Evolutionary conservation across 345 rosid species (phyloP), one percentile per base, ranked within the genome.

Genomic region (Salix dunnii): DNA sequence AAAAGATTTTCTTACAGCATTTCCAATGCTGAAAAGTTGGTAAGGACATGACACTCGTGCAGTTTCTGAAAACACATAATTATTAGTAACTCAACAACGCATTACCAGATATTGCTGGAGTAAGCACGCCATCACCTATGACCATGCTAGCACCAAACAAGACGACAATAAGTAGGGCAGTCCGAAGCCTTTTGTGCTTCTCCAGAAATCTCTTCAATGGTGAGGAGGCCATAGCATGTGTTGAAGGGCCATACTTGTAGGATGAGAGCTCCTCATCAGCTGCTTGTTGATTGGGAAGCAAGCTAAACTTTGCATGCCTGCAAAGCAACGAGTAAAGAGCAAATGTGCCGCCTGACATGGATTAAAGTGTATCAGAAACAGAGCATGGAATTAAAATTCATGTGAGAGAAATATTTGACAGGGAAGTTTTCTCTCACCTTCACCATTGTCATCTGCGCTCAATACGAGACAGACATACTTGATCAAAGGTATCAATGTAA

Each of bases 251-350:
- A 83, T 81, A 91, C 73, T 85, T 94, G 84, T 94, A 94, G 72
- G 97, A 38, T 28, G 93, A 90, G 62, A 94, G 96, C 87, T 94
- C 98, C 83, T 92, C 98, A 67, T 94, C 97, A 81, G 97, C 98
- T 55, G 96, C 93, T 87, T 94, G 98, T 82, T 92, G 97, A 87
- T 94, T 94, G 42, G 93, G 94, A 83, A 94, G 98, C 74, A 94
- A 85, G 84, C 90, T 92, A 74, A 94, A 87, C 83, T 89, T 94
- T 1, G 89, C 94, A 84, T 92, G 96, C 84, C 98, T 86, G 81
- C 97, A 94, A 68, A 92, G 94, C 82, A 92, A 83, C 0, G 96
- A 91, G 82, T 94, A 94, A 71, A 94, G 94, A 85, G 97, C 97
- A 86, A 94, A 92, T 30, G 88, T 84, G 81, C 98, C 98, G 33